Percentiles rank a stretch among this genome's conserved stretches.
Conservation (phyloP, 2,329 filamentous ascomycete species). For the Diaporthe citrichinensis region DNA sequence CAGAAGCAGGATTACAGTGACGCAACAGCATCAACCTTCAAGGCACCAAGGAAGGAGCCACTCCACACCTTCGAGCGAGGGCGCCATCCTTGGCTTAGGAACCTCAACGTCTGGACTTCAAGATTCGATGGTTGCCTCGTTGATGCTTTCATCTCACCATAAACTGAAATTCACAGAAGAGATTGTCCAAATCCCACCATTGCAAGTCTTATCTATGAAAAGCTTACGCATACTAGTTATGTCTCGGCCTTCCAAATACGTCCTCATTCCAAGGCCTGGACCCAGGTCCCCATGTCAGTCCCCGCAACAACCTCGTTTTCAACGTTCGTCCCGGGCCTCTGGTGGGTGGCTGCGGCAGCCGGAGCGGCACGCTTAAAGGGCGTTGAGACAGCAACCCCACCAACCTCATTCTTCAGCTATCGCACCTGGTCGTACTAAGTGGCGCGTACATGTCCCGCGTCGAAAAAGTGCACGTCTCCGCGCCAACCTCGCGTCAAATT, state of each 20-base stretch:
- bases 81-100: neutral
- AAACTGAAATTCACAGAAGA: neutral
- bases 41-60: neutral
- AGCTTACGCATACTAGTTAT: neutral
- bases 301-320: neutral
- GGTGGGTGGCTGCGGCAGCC: neutral
- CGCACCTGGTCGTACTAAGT: too few relatives aligned
- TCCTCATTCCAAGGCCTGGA: neutral
- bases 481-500: neutral
- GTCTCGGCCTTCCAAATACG: neutral
- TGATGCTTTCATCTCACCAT: neutral
- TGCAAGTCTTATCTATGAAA: neutral
- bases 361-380: neutral
- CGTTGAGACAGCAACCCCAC: neutral
- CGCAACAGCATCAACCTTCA: neutral
- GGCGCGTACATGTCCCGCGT: neutral
- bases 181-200: too few relatives aligned
- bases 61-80: neutral
- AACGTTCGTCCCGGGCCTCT: neutral
- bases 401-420: neutral
- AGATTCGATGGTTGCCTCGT: neutral
- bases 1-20: neutral
- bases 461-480: neutral
- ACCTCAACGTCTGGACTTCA: too few relatives aligned
- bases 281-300: neutral